These are phyloP conservation scores for Oxyria digyna DNA, from an alignment of 148 eudicot species.

Conservation along the genomic window DNA sequence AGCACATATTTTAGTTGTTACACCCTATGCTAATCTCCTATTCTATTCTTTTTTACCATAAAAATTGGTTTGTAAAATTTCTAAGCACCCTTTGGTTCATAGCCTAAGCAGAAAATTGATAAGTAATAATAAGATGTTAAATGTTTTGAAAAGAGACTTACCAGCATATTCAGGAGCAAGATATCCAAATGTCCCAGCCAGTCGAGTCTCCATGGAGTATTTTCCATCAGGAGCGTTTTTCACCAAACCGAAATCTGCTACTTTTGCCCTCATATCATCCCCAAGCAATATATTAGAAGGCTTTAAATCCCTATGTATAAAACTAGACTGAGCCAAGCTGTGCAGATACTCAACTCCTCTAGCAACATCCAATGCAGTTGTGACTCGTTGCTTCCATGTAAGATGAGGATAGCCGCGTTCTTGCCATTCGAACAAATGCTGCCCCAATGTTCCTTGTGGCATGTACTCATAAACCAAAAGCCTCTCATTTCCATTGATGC, in stretches of 20 bases:
- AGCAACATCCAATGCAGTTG: slow-evolving; percentile 54
- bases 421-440: slow-evolving; percentile 40
- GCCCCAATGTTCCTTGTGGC: slow-evolving; percentile 68
- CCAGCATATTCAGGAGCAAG: slow-evolving; percentile 68
- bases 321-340: slow-evolving; percentile 44
- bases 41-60: neutral
- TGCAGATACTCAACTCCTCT: slow-evolving; percentile 54
- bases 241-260: slow-evolving; percentile 59
- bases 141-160: slow-evolving; percentile 9
- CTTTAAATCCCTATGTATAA: slow-evolving; percentile 46
- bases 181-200: slow-evolving; percentile 60
- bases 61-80: neutral
- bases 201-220: slow-evolving; percentile 39
- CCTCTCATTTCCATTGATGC: slow-evolving; percentile 60
- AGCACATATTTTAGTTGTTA: neutral
- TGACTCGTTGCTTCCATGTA: slow-evolving; percentile 47
- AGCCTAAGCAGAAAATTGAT: neutral
- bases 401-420: slow-evolving; percentile 27
- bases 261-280: slow-evolving; percentile 53
- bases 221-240: slow-evolving; percentile 51
- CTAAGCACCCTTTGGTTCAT: neutral
- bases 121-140: neutral
- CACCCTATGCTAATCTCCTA: neutral
- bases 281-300: slow-evolving; percentile 46
- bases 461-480: slow-evolving; percentile 76